A percentile compares a stretch with the other conserved stretches of the same genome.
Conservation (phyloP, 257 asterid species). For the Echites panduratus region DNA sequence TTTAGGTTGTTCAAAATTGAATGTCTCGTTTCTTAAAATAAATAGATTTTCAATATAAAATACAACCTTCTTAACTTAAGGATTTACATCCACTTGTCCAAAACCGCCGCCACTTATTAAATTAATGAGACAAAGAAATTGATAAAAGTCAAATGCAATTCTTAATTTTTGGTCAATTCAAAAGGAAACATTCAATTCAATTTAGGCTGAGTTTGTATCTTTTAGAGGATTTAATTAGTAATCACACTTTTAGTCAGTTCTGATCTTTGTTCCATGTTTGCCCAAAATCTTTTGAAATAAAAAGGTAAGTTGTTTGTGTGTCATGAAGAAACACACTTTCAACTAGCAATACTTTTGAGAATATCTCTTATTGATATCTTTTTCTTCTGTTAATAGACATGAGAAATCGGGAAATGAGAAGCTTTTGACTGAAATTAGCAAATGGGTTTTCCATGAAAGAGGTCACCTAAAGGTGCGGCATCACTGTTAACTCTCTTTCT, state of each 20-base stretch:
- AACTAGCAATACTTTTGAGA: not conserved
- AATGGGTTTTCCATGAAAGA: constrained; percentile 89
- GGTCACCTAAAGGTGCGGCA: constrained; percentile 75
- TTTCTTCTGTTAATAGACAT: constrained; percentile 40
- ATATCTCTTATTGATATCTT: constrained; percentile 2
- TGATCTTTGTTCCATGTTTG: not conserved
- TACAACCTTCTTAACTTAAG: no score
- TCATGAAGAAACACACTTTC: not conserved
- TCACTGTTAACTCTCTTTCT: constrained; percentile 1
- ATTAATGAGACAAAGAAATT: no score
- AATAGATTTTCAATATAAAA: no score
- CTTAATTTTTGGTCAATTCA: no score
- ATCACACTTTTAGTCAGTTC: not conserved
- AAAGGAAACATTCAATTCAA: no score
- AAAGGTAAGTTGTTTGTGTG: not conserved
- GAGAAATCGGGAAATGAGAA: constrained; percentile 77
- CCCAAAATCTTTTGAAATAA: not conserved
- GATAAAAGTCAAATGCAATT: no score
- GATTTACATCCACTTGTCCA: no score
- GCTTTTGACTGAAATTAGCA: constrained; percentile 66
- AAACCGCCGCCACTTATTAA: no score
- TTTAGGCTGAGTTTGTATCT: no score
- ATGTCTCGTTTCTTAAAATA: no score
- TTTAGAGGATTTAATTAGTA: not conserved
- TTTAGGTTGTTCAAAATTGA: no score